Percentiles rank a stretch among this genome's conserved stretches.
Evolutionary conservation across 2,329 filamentous ascomycete genomes (phyloP).

Genomic region (Pezicula neosporulosa): DNA sequence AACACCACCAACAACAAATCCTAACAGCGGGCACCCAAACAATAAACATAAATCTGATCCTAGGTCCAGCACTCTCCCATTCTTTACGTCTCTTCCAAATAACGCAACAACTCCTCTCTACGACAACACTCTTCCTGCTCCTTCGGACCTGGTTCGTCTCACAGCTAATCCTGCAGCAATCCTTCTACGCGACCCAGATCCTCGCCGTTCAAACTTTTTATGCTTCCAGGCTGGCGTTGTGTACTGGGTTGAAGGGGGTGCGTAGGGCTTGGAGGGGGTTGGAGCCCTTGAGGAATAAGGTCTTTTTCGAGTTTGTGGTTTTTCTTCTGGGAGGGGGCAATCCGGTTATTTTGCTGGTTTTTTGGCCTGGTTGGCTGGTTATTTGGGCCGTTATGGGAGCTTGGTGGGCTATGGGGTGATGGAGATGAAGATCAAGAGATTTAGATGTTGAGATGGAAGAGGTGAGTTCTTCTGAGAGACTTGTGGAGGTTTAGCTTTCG

Average conservation of each 20-base stretch:
- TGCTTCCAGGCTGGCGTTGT: neutral
- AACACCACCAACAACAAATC: neutral
- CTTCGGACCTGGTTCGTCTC: slow-evolving; percentile 16
- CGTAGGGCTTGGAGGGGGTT: slow-evolving; percentile 13
- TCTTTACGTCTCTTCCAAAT: slow-evolving; percentile 11
- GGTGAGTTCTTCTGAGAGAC: neutral
- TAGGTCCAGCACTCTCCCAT: slow-evolving; percentile 11
- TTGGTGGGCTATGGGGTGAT: slow-evolving; percentile 15
- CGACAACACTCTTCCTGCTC: slow-evolving; percentile 17
- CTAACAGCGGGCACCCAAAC: neutral
- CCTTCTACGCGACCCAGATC: slow-evolving; percentile 10
- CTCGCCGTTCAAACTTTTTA: slow-evolving; percentile 9
- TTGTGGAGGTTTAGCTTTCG: neutral
- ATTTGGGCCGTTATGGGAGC: slow-evolving; percentile 14
- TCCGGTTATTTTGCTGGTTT: slow-evolving; percentile 19
- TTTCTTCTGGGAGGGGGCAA: slow-evolving; percentile 26
- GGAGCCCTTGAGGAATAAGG: slow-evolving; percentile 18
- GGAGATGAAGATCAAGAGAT: neutral
- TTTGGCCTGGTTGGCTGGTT: slow-evolving; percentile 29
- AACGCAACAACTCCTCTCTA: slow-evolving; percentile 10
- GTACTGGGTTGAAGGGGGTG: neutral
- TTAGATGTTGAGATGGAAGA: neutral
- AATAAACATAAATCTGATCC: slow-evolving; percentile 2
- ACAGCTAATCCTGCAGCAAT: slow-evolving; percentile 13
- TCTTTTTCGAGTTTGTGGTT: slow-evolving; percentile 23